Base-by-base conservation (phyloP, 2,329 filamentous ascomycete species). In the Penicillium aurantiogriseum region DNA sequence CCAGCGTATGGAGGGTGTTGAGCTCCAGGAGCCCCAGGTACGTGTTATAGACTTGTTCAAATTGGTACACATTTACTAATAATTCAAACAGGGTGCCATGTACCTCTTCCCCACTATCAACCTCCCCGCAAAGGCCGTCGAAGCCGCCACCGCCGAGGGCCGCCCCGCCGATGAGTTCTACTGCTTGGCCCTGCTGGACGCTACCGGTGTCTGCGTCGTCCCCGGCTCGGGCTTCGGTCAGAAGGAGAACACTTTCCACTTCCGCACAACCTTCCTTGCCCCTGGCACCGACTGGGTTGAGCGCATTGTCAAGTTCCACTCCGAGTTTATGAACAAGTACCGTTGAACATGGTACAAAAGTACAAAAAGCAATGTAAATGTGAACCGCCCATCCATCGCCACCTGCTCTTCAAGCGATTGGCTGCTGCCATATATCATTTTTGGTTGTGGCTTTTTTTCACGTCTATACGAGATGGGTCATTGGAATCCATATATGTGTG, bases 101-200 rank as follows among this genome's bases (percentile, higher is more conserved):
- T 99, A 99, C 80, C 89, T 99, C 69, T 99, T 97, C 85, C 94
- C 94, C 25, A 94, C 91, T 67, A 96, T 99, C 78, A 86, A 81
- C 35, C 81, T 99, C 25, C 85, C 94, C 2, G 67, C 78, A 25
- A 91, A 90, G 78, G 94, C 92, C 40, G 77, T 88, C 61, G 87
- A 88, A 63, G 90, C 90, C 17, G 94, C 94, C 36, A 76, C 81
- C 69, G 79, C 87, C 60, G 90, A 92, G 74, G 86, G 86, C 68
- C 89, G 89, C 70, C 80, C 82, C 13, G 79, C 93, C 1, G 94
- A 99, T 69, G 93, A 97, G 76, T 96, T 95, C 79, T 99, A 99
- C 82, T 92, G 89, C 78, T 84, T 96, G 80, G 84, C 86, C 61
- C 81, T 99, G 69, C 88, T 99, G 60, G 92, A 99, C 74, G 89